A percentile compares a stretch with the other conserved stretches of the same genome.
Evolutionary conservation across 139 green algal genomes (phyloP).

Genomic region (Mychonastes homosphaera): DNA sequence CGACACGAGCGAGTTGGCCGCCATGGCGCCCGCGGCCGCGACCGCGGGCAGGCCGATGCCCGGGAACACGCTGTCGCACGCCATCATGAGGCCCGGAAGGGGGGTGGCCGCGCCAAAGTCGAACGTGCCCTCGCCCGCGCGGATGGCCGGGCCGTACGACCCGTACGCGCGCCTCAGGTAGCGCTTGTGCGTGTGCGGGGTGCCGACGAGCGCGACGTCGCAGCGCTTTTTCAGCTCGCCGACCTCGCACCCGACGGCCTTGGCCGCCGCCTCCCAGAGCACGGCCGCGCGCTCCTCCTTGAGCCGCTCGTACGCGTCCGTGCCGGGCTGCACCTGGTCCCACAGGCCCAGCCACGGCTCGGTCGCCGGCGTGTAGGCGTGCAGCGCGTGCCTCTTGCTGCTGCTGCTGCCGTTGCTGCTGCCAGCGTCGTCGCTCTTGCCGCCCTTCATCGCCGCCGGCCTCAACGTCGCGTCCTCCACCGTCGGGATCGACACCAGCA

Average conservation of each 20-base stretch:
- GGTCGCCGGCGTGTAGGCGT: slow-evolving; percentile 73
- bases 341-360: slow-evolving; percentile 57
- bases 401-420: too few species aligned
- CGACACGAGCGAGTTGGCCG: slow-evolving; percentile 61
- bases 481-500: slow-evolving; percentile 76
- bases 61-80: slow-evolving; percentile 66
- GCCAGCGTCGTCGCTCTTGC: too few species aligned
- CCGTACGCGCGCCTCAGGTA: slow-evolving; percentile 74
- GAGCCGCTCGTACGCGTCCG: slow-evolving; percentile 55
- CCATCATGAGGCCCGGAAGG: slow-evolving; percentile 44
- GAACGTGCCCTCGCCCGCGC: slow-evolving; percentile 39
- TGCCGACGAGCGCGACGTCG: slow-evolving; percentile 55
- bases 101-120: slow-evolving; percentile 42
- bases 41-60: slow-evolving; percentile 69
- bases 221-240: background rate
- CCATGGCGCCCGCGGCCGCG: slow-evolving; percentile 53
- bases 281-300: slow-evolving; percentile 81
- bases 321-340: background rate
- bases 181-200: slow-evolving; percentile 82
- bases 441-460: too few species aligned
- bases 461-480: background rate
- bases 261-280: slow-evolving; percentile 81
- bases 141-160: slow-evolving; percentile 72
- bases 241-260: too few species aligned
- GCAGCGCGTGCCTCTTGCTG: slow-evolving; percentile 80